phyloP scores from a whole-genome alignment of 495 filamentous ascomycete genomes.

The Elasticomyces elasticus region DNA sequence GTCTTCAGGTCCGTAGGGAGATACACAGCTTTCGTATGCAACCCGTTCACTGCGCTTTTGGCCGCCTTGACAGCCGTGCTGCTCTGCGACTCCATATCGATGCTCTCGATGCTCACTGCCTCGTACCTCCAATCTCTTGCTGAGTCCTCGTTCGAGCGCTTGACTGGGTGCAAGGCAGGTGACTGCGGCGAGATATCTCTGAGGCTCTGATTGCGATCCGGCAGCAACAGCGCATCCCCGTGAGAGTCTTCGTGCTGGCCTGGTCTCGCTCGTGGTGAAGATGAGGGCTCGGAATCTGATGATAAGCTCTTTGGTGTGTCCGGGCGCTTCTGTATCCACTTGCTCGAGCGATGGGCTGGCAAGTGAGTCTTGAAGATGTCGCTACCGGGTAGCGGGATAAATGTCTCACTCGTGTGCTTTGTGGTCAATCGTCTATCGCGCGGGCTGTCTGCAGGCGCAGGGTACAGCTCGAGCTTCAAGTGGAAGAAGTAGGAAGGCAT shows the following conservation, averaged over 20 bases:
- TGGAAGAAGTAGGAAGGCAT: constrained; percentile 92
- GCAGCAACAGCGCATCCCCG: constrained; percentile 17
- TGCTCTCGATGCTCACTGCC: constrained; percentile 52
- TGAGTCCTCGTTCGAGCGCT: constrained; percentile 17
- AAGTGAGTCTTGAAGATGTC: constrained; percentile 41
- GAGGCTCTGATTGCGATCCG: constrained; percentile 14
- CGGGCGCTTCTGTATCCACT: constrained; percentile 20
- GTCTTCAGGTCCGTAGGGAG: constrained; percentile 63
- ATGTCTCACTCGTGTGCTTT: constrained; percentile 19
- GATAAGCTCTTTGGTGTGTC: constrained; percentile 8
- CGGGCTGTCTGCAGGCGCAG: constrained; percentile 32
- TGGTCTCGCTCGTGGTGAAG: not conserved
- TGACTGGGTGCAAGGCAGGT: constrained; percentile 5
- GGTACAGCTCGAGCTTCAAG: constrained; percentile 73
- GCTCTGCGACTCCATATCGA: constrained; percentile 48
- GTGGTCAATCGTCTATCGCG: constrained; percentile 4
- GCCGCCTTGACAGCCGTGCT: not conserved
- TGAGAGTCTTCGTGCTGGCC: constrained; percentile 4
- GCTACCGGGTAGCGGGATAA: constrained; percentile 34
- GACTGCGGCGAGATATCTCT: constrained; percentile 6
- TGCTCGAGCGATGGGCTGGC: constrained; percentile 31
- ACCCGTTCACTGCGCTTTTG: constrained; percentile 36
- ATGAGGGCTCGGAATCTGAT: constrained; percentile 9
- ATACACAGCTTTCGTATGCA: constrained; percentile 67
- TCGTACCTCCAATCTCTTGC: constrained; percentile 55